Evolutionary conservation across 1,284 basidiomycete genomes (phyloP).

Genomic region (Schizopora paradoxa): DNA sequence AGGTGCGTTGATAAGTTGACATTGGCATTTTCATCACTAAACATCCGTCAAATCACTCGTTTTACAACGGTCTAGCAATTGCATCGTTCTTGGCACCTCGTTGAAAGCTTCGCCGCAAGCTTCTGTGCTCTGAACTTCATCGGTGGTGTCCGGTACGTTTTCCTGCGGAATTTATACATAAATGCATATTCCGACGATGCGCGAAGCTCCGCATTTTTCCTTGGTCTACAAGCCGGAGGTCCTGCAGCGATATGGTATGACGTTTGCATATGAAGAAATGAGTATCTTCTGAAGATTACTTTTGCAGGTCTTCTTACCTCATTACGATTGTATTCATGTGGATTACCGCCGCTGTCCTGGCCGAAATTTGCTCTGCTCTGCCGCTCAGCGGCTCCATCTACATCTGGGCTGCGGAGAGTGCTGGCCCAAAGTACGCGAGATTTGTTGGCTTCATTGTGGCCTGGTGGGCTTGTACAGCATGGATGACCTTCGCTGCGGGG

Average conservation of each 20-base stretch:
- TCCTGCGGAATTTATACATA: not conserved
- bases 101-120: constrained; percentile 81
- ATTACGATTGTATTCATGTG: constrained; percentile 78
- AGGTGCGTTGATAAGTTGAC: constrained; percentile 39
- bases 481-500: constrained; percentile 84
- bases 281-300: constrained; percentile 4
- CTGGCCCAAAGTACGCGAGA: constrained; percentile 74
- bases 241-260: constrained; percentile 78
- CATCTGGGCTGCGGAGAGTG: constrained; percentile 86
- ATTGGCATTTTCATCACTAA: not conserved
- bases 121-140: constrained; percentile 85
- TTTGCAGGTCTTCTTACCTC: constrained; percentile 68
- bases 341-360: constrained; percentile 79
- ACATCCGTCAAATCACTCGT: not conserved
- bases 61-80: constrained; percentile 48
- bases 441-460: constrained; percentile 85
- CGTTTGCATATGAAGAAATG: no score
- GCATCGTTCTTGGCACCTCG: constrained; percentile 73
- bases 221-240: constrained; percentile 78
- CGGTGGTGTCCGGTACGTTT: constrained; percentile 65
- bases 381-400: constrained; percentile 86
- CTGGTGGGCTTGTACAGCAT: constrained; percentile 85
- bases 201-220: constrained; percentile 66
- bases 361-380: constrained; percentile 82
- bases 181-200: constrained; percentile 9